Percentiles rank a stretch among this genome's conserved stretches.
Conservation (phyloP, 2,329 filamentous ascomycete species). For the Parascedosporium putredinis region DNA sequence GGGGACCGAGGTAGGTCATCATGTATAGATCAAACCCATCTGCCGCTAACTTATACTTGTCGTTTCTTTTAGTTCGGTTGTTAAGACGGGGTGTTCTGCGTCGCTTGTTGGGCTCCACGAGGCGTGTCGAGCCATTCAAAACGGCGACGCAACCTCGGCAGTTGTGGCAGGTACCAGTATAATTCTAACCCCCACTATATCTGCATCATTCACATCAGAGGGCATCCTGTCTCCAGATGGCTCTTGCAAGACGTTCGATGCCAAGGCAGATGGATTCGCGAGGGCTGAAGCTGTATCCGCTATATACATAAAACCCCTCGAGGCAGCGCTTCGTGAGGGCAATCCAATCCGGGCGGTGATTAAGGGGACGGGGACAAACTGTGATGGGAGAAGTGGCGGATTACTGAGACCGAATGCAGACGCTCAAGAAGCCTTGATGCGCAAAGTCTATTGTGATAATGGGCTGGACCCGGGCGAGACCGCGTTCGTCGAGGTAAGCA, state of each 20-base stretch:
- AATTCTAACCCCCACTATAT: constrained; percentile 19
- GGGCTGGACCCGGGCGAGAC: constrained; percentile 19
- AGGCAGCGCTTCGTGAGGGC: constrained; percentile 42
- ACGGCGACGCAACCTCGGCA: constrained; percentile 18
- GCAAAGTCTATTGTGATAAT: constrained; percentile 22
- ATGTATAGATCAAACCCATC: too few species aligned
- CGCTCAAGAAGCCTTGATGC: constrained; percentile 33
- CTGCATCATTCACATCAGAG: constrained; percentile 14
- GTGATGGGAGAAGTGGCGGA: constrained; percentile 45
- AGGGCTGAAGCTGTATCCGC: constrained; percentile 48
- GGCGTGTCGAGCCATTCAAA: constrained; percentile 19
- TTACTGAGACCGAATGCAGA: constrained; percentile 43
- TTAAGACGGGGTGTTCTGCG: constrained; percentile 29
- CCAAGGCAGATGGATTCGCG: constrained; percentile 38
- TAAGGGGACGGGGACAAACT: constrained; percentile 37
- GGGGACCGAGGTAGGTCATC: constrained; percentile 23
- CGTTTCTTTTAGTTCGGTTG: constrained; percentile 14
- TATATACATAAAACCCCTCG: constrained; percentile 45
- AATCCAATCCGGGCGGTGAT: constrained; percentile 45
- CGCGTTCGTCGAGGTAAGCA: constrained; percentile 29
- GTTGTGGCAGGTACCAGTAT: constrained; percentile 24
- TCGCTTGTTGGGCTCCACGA: constrained; percentile 20
- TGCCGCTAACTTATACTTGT: not conserved
- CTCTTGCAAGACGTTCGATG: constrained; percentile 32
- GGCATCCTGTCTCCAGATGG: constrained; percentile 36